Evolutionary conservation across 2,329 filamentous ascomycete genomes (phyloP).

Genomic region (Scleromitrula shiraiana): DNA sequence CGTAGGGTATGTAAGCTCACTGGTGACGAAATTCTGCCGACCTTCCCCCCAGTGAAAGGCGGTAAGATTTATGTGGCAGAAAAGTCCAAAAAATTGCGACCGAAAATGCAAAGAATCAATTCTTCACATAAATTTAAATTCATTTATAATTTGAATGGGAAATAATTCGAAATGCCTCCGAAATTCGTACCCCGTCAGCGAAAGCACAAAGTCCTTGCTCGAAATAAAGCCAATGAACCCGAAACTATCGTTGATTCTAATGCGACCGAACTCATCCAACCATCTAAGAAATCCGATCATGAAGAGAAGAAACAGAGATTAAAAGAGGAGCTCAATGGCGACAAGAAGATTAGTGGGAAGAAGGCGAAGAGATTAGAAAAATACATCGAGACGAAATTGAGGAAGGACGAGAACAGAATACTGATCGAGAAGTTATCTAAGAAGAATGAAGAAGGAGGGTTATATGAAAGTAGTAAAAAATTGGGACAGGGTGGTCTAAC

Average conservation of each 20-base stretch:
- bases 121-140: background rate
- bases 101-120: background rate
- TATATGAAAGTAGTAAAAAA: conserved; percentile 69
- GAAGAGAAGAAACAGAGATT: conserved; percentile 48
- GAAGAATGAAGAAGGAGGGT: conserved; percentile 71
- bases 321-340: conserved; percentile 44
- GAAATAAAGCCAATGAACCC: conserved; percentile 41
- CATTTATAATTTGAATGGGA: background rate
- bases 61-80: background rate
- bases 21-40: too few species aligned
- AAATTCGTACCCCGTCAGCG: conserved; percentile 56
- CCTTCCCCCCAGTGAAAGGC: conserved; percentile 12
- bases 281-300: conserved; percentile 37
- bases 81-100: background rate
- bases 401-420: conserved; percentile 83
- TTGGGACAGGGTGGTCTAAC: conserved; percentile 66
- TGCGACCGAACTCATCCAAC: conserved; percentile 42
- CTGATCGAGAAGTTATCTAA: conserved; percentile 76
- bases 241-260: conserved; percentile 44
- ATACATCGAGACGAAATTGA: conserved; percentile 80
- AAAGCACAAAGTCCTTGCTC: conserved; percentile 62
- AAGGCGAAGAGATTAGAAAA: conserved; percentile 61
- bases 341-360: conserved; percentile 51
- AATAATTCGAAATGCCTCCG: conserved; percentile 16
- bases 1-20: too few species aligned